Percentiles rank a stretch among this genome's conserved stretches.
phyloP scores from a whole-genome alignment of 257 asterid species.

The Solanum ossicruentum region DNA sequence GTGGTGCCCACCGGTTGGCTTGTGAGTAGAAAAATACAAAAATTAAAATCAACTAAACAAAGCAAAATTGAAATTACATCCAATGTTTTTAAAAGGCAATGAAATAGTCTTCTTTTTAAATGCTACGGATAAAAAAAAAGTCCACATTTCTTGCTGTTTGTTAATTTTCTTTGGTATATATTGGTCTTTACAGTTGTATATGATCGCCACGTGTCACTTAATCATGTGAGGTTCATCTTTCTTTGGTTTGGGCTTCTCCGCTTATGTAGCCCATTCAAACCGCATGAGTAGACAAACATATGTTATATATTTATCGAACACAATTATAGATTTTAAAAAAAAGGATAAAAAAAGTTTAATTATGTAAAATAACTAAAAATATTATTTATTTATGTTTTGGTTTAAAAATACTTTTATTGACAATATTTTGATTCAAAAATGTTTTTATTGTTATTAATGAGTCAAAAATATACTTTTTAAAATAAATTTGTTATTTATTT shows the following conservation, averaged over 20 bases:
- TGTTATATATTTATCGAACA: too few species aligned
- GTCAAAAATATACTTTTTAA: too few species aligned
- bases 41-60: neutral
- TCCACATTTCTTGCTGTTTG: neutral
- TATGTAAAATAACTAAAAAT: too few species aligned
- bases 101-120: neutral
- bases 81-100: neutral
- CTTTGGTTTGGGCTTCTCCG: too few species aligned
- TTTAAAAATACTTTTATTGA: too few species aligned
- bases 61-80: neutral
- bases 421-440: too few species aligned
- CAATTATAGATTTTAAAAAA: too few species aligned
- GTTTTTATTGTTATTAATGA: too few species aligned
- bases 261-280: neutral
- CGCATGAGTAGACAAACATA: too few species aligned
- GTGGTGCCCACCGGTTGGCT: neutral
- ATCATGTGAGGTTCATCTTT: neutral
- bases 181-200: neutral
- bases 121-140: neutral
- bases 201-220: neutral
- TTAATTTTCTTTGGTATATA: neutral
- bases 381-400: too few species aligned
- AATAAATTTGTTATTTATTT: too few species aligned
- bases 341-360: too few species aligned
- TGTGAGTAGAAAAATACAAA: neutral